Percentiles rank a stretch among this genome's conserved stretches.
Conservation (phyloP, 208 protist species). For the Kentomonas sorsogonicus region DNA sequence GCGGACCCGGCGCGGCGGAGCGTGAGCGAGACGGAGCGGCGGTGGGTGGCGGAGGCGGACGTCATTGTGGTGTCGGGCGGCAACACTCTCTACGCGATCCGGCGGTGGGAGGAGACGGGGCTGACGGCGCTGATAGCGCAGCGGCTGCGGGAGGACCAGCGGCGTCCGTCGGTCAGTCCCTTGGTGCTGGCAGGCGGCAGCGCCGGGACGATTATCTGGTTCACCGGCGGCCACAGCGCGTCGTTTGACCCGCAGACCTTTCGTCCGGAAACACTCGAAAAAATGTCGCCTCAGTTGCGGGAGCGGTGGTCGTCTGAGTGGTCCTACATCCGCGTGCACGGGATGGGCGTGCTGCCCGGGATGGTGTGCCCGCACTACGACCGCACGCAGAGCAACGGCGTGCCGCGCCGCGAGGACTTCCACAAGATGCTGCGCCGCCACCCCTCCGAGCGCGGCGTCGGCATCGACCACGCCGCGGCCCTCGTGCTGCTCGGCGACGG, state of each 20-base stretch:
- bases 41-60: slow-evolving; percentile 48
- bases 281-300: too few relatives aligned
- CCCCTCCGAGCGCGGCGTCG: slow-evolving; percentile 79
- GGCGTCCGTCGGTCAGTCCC: slow-evolving; percentile 41
- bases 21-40: slow-evolving; percentile 22
- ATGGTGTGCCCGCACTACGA: slow-evolving; percentile 87
- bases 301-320: too few relatives aligned
- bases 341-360: slow-evolving; percentile 70
- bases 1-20: slow-evolving; percentile 37
- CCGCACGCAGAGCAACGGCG: slow-evolving; percentile 54
- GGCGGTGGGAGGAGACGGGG: slow-evolving; percentile 83
- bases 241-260: slow-evolving; percentile 79
- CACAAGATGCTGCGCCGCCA: slow-evolving; percentile 84
- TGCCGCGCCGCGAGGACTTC: slow-evolving; percentile 76
- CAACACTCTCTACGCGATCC: slow-evolving; percentile 88
- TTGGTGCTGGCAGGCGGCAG: slow-evolving; percentile 83
- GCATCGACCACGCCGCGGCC: slow-evolving; percentile 82
- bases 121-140: slow-evolving; percentile 25
- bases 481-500: slow-evolving; percentile 69
- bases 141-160: slow-evolving; percentile 32
- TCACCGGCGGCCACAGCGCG: slow-evolving; percentile 85
- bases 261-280: too few relatives aligned
- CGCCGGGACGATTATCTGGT: slow-evolving; percentile 89
- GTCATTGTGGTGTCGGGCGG: slow-evolving; percentile 81
- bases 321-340: slow-evolving; percentile 83